A percentile compares a stretch with the other conserved stretches of the same genome.
phyloP scores from a whole-genome alignment of 2,329 filamentous ascomycete species.

The Dothidotthia symphoricarpi region DNA sequence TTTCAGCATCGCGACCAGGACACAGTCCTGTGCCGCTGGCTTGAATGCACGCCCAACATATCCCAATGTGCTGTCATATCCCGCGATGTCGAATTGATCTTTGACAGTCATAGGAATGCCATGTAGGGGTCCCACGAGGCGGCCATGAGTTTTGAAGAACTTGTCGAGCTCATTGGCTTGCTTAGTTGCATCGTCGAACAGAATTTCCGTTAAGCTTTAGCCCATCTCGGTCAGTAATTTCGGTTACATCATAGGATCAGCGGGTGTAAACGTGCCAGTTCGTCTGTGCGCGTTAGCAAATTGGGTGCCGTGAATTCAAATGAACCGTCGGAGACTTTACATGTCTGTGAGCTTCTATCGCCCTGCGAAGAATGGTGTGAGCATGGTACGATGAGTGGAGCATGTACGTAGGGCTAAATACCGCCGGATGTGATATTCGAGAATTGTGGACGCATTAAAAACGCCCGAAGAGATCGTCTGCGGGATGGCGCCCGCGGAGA shows the following conservation, averaged over 20 bases:
- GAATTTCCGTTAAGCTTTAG: constrained; percentile 48
- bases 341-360: constrained; percentile 30
- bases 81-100: constrained; percentile 51
- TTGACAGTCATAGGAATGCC: constrained; percentile 51
- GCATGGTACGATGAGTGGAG: constrained; percentile 26
- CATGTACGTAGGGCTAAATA: constrained; percentile 15
- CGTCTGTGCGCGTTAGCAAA: constrained; percentile 42
- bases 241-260: constrained; percentile 53
- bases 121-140: constrained; percentile 48
- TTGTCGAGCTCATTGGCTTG: constrained; percentile 45
- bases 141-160: constrained; percentile 37
- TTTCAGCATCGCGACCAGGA: constrained; percentile 59
- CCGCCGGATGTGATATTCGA: constrained; percentile 26
- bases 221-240: constrained; percentile 44
- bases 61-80: constrained; percentile 54
- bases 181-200: constrained; percentile 46
- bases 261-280: constrained; percentile 45
- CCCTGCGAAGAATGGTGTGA: constrained; percentile 36
- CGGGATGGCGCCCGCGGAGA: constrained; percentile 17
- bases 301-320: background rate
- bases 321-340: constrained; percentile 19
- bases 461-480: constrained; percentile 26
- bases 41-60: constrained; percentile 62
- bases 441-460: constrained; percentile 28
- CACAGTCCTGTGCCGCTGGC: constrained; percentile 52